Conservation (phyloP, 1,139 yeast genomes). For the Dujonia santamariae region DNA sequence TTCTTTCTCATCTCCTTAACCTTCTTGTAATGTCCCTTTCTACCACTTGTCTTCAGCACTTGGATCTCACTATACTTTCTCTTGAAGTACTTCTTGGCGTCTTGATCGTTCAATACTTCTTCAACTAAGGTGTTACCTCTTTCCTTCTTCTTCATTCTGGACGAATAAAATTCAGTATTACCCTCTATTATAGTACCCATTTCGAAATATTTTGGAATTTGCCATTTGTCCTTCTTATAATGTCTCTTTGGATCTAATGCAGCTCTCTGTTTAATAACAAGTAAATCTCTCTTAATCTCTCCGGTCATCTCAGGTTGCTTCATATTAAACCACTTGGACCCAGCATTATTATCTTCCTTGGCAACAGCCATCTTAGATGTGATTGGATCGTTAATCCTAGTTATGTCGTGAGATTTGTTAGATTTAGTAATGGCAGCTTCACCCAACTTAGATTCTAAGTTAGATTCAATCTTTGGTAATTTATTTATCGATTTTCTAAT, state of each 20-base stretch:
- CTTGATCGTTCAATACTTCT: slow-evolving; percentile 73
- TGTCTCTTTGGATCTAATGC: slow-evolving; percentile 95
- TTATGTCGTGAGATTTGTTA: slow-evolving; percentile 15
- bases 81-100: slow-evolving; percentile 74
- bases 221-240: slow-evolving; percentile 85
- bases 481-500: slow-evolving; percentile 27
- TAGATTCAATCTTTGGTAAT: slow-evolving; percentile 36
- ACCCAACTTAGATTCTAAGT: slow-evolving; percentile 22
- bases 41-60: slow-evolving; percentile 69
- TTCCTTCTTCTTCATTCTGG: slow-evolving; percentile 67
- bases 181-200: slow-evolving; percentile 88
- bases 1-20: slow-evolving; percentile 60
- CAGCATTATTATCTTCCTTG: slow-evolving; percentile 31
- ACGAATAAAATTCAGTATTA: slow-evolving; percentile 70
- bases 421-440: slow-evolving; percentile 12
- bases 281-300: slow-evolving; percentile 70
- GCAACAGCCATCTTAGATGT: slow-evolving; percentile 15
- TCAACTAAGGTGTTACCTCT: slow-evolving; percentile 79
- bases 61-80: slow-evolving; percentile 83
- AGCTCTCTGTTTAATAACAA: slow-evolving; percentile 77
- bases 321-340: slow-evolving; percentile 78
- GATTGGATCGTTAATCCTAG: slow-evolving; percentile 54
- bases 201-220: slow-evolving; percentile 77
- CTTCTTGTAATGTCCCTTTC: slow-evolving; percentile 64
- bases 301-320: slow-evolving; percentile 78